phyloP scores from a whole-genome alignment of 129 eudicot species.

The Gnaphalium uliginosum region DNA sequence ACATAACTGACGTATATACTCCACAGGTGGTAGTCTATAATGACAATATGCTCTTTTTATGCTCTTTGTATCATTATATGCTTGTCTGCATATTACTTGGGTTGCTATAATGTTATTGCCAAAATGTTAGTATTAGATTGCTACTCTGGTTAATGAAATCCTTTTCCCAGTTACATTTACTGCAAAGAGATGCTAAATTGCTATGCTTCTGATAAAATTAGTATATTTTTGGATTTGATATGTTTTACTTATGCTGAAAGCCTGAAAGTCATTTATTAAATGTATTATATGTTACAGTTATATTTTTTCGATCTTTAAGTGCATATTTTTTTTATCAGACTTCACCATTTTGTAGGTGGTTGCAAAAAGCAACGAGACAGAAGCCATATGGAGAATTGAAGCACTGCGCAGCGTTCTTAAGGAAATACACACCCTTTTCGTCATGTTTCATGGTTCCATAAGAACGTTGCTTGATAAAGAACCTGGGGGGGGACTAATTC shows the following conservation, averaged over 20 bases:
- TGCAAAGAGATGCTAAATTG: neutral
- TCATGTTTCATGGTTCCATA: constrained; percentile 82
- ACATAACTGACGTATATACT: neutral
- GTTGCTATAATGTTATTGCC: neutral
- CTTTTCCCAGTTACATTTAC: neutral
- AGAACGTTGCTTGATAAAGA: constrained; percentile 86
- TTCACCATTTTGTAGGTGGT: constrained; percentile 51
- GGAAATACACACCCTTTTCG: constrained; percentile 88
- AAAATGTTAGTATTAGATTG: neutral
- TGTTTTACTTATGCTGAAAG: neutral
- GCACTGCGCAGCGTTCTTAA: constrained; percentile 76
- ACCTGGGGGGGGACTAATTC: constrained; percentile 69
- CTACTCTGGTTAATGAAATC: neutral
- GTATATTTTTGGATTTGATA: neutral
- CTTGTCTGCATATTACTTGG: neutral
- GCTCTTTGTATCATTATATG: neutral
- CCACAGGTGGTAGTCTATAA: neutral
- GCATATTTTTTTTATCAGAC: constrained; percentile 19
- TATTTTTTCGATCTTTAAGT: neutral
- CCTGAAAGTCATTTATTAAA: neutral
- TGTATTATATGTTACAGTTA: neutral
- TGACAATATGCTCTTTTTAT: neutral
- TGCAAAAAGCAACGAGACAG: constrained; percentile 79
- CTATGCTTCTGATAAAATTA: neutral
- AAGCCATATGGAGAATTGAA: constrained; percentile 78